Conservation (phyloP, 305 asterid genomes). For the Fraxinus nigra region DNA sequence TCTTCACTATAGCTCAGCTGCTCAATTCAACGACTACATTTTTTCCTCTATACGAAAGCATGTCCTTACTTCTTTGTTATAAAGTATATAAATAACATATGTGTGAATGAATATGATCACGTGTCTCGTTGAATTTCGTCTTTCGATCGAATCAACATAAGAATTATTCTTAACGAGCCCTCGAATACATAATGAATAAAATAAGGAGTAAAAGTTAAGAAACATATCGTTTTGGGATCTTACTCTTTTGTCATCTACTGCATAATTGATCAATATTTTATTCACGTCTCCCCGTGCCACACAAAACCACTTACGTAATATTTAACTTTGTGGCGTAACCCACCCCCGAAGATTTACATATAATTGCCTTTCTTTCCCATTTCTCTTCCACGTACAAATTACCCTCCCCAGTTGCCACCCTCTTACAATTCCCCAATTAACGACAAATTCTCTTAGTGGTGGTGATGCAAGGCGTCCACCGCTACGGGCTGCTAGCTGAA, state of each 20-base stretch:
- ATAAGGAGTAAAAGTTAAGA: slow-evolving; percentile 12
- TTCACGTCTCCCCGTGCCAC: not conserved
- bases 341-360: not conserved
- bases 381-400: not conserved
- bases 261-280: slow-evolving; percentile 6
- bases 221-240: slow-evolving; percentile 16
- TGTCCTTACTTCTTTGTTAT: too few species aligned
- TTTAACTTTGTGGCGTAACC: slow-evolving; percentile 33
- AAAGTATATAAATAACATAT: too few species aligned
- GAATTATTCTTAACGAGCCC: not conserved
- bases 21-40: too few species aligned
- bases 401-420: not conserved
- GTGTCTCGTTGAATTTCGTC: not conserved
- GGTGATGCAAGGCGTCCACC: slow-evolving; percentile 61
- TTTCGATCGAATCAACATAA: not conserved
- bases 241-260: slow-evolving; percentile 23
- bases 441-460: not conserved
- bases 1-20: too few species aligned
- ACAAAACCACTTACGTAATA: slow-evolving; percentile 30
- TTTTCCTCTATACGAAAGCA: too few species aligned
- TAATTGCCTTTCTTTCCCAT: not conserved
- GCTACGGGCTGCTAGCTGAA: slow-evolving; percentile 36
- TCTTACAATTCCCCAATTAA: not conserved
- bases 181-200: not conserved
- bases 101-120: not conserved